Conservation (phyloP, 768 basidiomycete genomes). For the Coprinellus micaceus region DNA sequence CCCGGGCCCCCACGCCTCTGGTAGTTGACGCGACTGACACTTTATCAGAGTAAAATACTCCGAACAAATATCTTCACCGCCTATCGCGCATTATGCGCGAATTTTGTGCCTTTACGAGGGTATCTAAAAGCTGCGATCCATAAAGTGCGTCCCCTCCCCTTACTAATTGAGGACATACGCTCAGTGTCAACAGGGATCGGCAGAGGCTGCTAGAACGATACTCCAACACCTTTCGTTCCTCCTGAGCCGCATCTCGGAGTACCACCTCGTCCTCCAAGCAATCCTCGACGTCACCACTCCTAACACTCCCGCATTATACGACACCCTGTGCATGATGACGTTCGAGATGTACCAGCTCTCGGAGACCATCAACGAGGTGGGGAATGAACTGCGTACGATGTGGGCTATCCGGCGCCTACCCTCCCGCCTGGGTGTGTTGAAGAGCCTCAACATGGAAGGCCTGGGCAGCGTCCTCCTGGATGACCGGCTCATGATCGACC, state of each 20-base stretch:
- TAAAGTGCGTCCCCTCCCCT: conserved; percentile 17
- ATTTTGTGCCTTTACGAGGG: conserved; percentile 25
- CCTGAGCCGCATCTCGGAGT: conserved; percentile 29
- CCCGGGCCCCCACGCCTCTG: neutral
- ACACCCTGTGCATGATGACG: conserved; percentile 31
- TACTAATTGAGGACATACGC: neutral
- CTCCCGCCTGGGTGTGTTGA: conserved; percentile 25
- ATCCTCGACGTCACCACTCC: conserved; percentile 28
- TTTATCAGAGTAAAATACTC: conserved; percentile 20
- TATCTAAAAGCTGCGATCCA: conserved; percentile 22
- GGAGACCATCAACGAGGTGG: conserved; percentile 36
- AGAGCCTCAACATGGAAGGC: conserved; percentile 22
- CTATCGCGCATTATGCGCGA: conserved; percentile 35
- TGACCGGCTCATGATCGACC: conserved; percentile 27
- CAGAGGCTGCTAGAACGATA: conserved; percentile 22
- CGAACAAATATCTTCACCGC: conserved; percentile 28
- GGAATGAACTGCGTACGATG: conserved; percentile 33
- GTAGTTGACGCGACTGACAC: neutral
- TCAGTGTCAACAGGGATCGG: neutral
- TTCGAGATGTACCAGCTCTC: conserved; percentile 29
- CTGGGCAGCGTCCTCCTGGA: conserved; percentile 33
- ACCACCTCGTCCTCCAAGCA: conserved; percentile 29
- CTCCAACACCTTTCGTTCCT: conserved; percentile 28
- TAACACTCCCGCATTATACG: conserved; percentile 24
- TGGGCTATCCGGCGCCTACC: conserved; percentile 23